Base-by-base conservation (phyloP, 257 asterid genomes). In the Lycium barbarum region DNA sequence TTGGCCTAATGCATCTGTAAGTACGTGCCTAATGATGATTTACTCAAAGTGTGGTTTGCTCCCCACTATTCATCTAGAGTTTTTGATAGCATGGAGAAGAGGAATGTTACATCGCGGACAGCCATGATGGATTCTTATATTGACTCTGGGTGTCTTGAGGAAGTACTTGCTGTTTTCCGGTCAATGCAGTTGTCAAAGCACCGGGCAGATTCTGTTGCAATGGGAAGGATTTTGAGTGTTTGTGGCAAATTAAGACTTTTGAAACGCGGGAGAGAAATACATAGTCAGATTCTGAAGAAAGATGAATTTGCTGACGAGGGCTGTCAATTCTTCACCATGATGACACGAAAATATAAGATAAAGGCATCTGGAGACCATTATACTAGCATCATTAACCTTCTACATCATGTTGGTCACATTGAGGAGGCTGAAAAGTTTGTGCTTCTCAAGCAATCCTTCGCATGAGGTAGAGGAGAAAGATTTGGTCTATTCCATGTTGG, bases 21-120 rank as follows among this genome's bases (percentile, higher is more conserved):
- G 94, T 17, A 92, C 98, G 47, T 95, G 98, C 54, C 90, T 94
- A 71, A 94, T 96, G 98, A 93, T 94, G 93, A 95, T 95, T 97
- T 95, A 97, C 88, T 89, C 98, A 9, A 95, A 89, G 86, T 92
- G 97, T 83, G 91, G 91, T 74, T 67, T 71, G 20, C 85, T 92
- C 85, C 88, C n/a, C n/a, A 89, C 65, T 95, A 95, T 81, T 91
- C 93, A 53, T 68, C 65, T n/a, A 90, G 92, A 84, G 87, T 94
- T 67, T 97, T 97, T 70, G 85, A 88, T 70, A 81, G 67, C 18
- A 91, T 91, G 94, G 97, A 91, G 91, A 90, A 85, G 35, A 91
- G 88, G 92, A 97, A 92, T 71, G 98, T 97, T 76, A 92, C 91
- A 83, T 80, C 97, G 0, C 95, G 99, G 98, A 97, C 99, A 4